Evolutionary conservation across 441 rosid species (phyloP).

Genomic region (Lepidium campestre): DNA sequence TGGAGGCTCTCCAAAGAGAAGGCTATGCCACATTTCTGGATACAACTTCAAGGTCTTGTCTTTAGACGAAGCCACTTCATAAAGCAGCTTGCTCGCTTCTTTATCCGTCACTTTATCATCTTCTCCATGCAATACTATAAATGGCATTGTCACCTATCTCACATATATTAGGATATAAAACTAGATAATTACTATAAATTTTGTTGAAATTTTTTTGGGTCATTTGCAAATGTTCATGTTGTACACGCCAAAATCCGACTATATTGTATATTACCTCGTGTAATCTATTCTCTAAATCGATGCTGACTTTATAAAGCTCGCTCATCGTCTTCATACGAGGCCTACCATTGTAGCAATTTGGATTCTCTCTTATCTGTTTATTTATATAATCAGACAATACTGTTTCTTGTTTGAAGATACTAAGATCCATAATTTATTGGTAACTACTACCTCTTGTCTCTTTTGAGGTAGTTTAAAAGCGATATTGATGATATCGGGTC

Average conservation of each 20-base stretch:
- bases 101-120: slow-evolving; percentile 71
- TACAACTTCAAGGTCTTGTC: slow-evolving; percentile 79
- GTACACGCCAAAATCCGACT: no score
- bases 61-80: slow-evolving; percentile 43
- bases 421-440: not conserved
- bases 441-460: slow-evolving; percentile 50
- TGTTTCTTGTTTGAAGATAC: not conserved
- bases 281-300: slow-evolving; percentile 19
- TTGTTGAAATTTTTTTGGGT: no score
- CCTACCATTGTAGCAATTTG: slow-evolving; percentile 23
- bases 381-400: not conserved
- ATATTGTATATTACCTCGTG: slow-evolving; percentile 23
- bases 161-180: no score
- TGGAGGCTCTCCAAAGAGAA: slow-evolving; percentile 68
- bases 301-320: slow-evolving; percentile 22
- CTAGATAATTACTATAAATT: no score
- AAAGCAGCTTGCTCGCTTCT: slow-evolving; percentile 42
- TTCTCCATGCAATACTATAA: slow-evolving; percentile 72
- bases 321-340: slow-evolving; percentile 30
- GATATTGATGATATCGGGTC: slow-evolving; percentile 47
- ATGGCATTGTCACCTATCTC: slow-evolving; percentile 58
- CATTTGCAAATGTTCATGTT: no score
- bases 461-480: slow-evolving; percentile 63
- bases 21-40: slow-evolving; percentile 84
- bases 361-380: slow-evolving; percentile 21